Base-by-base conservation (phyloP, 78 protist genomes). In the Bodo saltans region DNA sequence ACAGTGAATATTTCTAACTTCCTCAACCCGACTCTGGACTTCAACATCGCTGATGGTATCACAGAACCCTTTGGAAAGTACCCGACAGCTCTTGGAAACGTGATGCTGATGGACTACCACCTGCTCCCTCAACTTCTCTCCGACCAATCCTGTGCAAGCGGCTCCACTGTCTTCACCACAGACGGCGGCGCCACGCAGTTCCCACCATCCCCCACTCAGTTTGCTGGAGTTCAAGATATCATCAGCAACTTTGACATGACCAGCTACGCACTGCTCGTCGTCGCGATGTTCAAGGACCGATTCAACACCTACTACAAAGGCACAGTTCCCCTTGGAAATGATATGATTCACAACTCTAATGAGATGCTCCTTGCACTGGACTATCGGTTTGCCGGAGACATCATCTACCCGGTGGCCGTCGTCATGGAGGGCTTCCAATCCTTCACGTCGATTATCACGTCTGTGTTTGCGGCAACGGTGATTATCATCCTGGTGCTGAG, bases 11-110 rank as follows among this genome's bases (percentile, higher is more conserved):
- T 70, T 3, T 3, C 35, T 17, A 68, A 23, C 70, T 2, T 12
- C 40, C 12, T 21, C 27, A 3, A 1, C 4, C 29, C 8, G 27
- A 4, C 26, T 38, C 60, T 69, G 41, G 78, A 84, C 32, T 0
- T 42, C 29, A 2, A 23, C 0, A 94, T 93, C 1, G 78, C 84
- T 28, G 94, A 79, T 39, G 78, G 60, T 4, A 47, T 93, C 25
- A 83, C 70, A 38, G 4, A 23, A 0, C 91, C 94, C 32, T 85
- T 82, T 33, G 94, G 94, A 12, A 93, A 93, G 78, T 93, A 41
- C 42, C 92, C 96, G 35, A 2, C 78, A 28, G 41, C 88, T 0
- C 42, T 93, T 27, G 96, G 96, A 26, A 87, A 86, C 53, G 94
- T 90, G 27, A 88, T 76, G 40, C 68, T 93, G n/a, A 8, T 93